These are phyloP conservation scores for Aspergillus aculeatinus DNA, from an alignment of 2,329 filamentous ascomycete genomes.

Conservation along the genomic window DNA sequence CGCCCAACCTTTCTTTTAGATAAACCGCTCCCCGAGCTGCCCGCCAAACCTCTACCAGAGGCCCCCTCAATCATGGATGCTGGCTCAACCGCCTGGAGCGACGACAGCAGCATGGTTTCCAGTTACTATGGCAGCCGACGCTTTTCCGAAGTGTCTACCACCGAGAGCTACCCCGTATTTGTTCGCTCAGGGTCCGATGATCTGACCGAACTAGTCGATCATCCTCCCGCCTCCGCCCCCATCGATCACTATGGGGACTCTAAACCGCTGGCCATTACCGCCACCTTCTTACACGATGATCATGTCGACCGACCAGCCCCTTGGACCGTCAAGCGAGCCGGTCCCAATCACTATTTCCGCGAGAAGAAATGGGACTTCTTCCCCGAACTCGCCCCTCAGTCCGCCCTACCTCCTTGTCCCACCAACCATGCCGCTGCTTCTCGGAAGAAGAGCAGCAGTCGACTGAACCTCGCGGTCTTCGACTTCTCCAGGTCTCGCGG, in stretches of 20 bases:
- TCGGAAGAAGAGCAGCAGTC: constrained; percentile 23
- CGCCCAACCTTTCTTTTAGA: constrained; percentile 26
- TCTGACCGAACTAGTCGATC: constrained; percentile 28
- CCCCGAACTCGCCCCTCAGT: constrained; percentile 37
- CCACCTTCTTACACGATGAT: constrained; percentile 22
- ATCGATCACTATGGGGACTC: constrained; percentile 11
- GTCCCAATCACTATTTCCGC: constrained; percentile 38
- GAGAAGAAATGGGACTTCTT: constrained; percentile 46
- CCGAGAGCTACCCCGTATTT: constrained; percentile 35
- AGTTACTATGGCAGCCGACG: constrained; percentile 21
- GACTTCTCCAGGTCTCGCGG: constrained; percentile 21
- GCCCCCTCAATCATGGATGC: constrained; percentile 18
- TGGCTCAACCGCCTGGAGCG: constrained; percentile 31
- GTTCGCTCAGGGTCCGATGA: constrained; percentile 31
- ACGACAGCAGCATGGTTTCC: constrained; percentile 30
- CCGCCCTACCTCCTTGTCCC: constrained; percentile 21
- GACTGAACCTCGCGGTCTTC: constrained; percentile 22
- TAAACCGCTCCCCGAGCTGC: constrained; percentile 36
- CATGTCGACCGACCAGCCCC: constrained; percentile 24
- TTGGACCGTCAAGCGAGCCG: constrained; percentile 23
- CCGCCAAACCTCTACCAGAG: constrained; percentile 26
- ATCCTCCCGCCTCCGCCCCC: constrained; percentile 20
- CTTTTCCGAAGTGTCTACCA: constrained; percentile 22
- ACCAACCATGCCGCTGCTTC: constrained; percentile 13
- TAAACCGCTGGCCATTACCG: constrained; percentile 10